Percentiles rank a stretch among this genome's conserved stretches.
phyloP scores from a whole-genome alignment of 805 yeast species.

The Candida pseudofarinosa region DNA sequence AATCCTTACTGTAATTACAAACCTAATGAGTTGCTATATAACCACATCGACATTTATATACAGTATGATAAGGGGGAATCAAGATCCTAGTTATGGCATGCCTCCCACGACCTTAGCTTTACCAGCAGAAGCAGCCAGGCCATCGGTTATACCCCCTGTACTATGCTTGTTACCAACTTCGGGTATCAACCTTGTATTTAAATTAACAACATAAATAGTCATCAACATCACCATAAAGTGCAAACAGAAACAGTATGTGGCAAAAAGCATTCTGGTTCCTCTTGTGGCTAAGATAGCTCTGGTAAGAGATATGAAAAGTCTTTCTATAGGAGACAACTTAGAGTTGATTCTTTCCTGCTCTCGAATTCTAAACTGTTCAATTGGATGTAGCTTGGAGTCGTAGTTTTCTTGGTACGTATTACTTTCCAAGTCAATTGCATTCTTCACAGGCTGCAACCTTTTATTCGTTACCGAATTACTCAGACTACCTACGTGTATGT shows the following conservation, averaged over 20 bases:
- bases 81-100: neutral
- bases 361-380: slow-evolving; percentile 72
- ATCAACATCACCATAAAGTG: slow-evolving; percentile 70
- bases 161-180: slow-evolving; percentile 40
- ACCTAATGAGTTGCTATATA: neutral
- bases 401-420: slow-evolving; percentile 56
- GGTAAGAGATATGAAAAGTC: slow-evolving; percentile 69
- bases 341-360: slow-evolving; percentile 75
- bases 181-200: slow-evolving; percentile 43
- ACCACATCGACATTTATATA: neutral
- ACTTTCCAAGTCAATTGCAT: slow-evolving; percentile 45
- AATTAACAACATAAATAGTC: slow-evolving; percentile 50
- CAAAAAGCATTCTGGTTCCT: slow-evolving; percentile 65
- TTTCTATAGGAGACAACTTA: slow-evolving; percentile 70
- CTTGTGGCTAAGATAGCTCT: slow-evolving; percentile 72
- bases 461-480: neutral
- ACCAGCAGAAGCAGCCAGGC: slow-evolving; percentile 2
- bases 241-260: slow-evolving; percentile 67
- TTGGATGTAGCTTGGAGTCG: slow-evolving; percentile 77
- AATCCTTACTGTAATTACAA: neutral
- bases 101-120: neutral
- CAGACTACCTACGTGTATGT: neutral
- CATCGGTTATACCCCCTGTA: slow-evolving; percentile 37
- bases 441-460: neutral
- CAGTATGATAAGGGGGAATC: neutral